These are phyloP conservation scores for Vitis hybrid DNA, from an alignment of 177 flowering plant species.

Conservation along the genomic window DNA sequence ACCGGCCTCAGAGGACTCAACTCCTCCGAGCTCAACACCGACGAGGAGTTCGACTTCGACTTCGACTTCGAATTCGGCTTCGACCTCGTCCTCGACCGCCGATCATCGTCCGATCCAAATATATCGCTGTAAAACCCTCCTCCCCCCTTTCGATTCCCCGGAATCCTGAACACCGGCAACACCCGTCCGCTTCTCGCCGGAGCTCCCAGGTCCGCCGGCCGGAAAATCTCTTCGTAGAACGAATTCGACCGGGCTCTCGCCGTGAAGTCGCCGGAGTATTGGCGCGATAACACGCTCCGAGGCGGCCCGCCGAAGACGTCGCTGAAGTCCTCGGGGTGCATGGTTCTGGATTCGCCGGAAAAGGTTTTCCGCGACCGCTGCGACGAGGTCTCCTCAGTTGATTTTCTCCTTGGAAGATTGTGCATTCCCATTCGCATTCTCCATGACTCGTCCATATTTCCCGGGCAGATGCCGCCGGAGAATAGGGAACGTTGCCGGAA, in stretches of 20 bases:
- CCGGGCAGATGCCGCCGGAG: neutral
- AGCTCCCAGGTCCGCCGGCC: conserved; percentile 28
- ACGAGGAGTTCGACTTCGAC: conserved; percentile 58
- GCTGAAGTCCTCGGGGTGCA: conserved; percentile 56
- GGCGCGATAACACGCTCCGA: conserved; percentile 41
- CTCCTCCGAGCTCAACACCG: conserved; percentile 79
- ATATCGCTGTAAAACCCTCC: conserved; percentile 59
- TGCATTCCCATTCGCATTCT: conserved; percentile 46
- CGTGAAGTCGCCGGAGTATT: conserved; percentile 34
- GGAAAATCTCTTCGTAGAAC: conserved; percentile 66
- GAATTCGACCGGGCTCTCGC: conserved; percentile 5
- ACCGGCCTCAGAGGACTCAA: conserved; percentile 58
- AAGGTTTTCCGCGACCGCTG: neutral
- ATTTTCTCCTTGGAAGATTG: conserved; percentile 22
- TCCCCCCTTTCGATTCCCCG: conserved; percentile 14
- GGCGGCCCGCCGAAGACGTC: conserved; percentile 95
- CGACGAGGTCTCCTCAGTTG: conserved; percentile 19
- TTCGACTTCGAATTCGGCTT: conserved; percentile 38
- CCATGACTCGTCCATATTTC: conserved; percentile 61
- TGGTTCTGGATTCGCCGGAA: conserved; percentile 13
- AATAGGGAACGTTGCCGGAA: neutral
- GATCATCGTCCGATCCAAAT: conserved; percentile 49
- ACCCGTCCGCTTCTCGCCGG: conserved; percentile 30
- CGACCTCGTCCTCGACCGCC: conserved; percentile 31
- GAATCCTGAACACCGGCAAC: conserved; percentile 43